These are phyloP conservation scores for Nyssa sinensis DNA, from an alignment of 148 eudicot species.

Conservation along the genomic window DNA sequence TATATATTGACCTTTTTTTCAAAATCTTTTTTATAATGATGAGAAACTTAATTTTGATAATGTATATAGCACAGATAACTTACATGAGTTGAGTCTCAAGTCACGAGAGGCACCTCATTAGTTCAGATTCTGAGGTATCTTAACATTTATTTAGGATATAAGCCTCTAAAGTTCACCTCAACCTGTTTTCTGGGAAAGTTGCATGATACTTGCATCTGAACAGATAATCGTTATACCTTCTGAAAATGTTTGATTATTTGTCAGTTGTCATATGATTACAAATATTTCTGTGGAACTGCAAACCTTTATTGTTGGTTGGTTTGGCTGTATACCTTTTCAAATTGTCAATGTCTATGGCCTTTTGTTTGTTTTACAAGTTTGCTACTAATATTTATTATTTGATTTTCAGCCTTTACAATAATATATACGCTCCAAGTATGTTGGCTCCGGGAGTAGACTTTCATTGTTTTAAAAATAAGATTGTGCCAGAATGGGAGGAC, in stretches of 20 bases:
- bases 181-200: not conserved
- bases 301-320: slow-evolving; percentile 5
- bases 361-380: slow-evolving; percentile 11
- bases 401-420: slow-evolving; percentile 79
- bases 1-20: too few relatives aligned
- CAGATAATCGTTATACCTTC: not conserved
- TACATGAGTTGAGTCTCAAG: not conserved
- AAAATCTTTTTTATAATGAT: not conserved
- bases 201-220: not conserved
- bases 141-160: not conserved
- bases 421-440: slow-evolving; percentile 79
- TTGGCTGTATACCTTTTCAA: not conserved
- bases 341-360: not conserved
- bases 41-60: not conserved
- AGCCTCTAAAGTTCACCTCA: not conserved
- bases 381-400: slow-evolving; percentile 14
- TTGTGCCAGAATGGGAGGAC: slow-evolving; percentile 99
- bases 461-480: slow-evolving; percentile 76
- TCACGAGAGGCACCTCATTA: not conserved
- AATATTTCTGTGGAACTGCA: not conserved
- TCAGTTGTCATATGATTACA: too few relatives aligned
- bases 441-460: slow-evolving; percentile 66
- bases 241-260: not conserved
- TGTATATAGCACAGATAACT: not conserved
- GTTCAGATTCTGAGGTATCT: not conserved